A percentile compares a stretch with the other conserved stretches of the same genome.
These are phyloP conservation scores for Saccharomyces cerevisiae DNA, from an alignment of 805 yeast species.

Conservation along the genomic window DNA sequence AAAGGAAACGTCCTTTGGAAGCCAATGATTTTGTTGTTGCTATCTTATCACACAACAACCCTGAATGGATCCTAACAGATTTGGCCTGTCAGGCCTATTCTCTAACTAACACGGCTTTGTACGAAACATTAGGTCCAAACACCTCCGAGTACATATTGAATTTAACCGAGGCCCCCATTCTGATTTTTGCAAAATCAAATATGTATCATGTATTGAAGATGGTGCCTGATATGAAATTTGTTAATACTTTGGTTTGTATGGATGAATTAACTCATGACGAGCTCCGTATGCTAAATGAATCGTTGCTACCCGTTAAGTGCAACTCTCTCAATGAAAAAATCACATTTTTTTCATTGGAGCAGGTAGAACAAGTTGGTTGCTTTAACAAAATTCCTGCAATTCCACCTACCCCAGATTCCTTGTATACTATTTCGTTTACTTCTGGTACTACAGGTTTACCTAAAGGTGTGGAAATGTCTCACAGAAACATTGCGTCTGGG, in stretches of 20 bases:
- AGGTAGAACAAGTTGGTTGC: slow-evolving; percentile 35
- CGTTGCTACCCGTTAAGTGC: slow-evolving; percentile 20
- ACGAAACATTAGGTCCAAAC: slow-evolving; percentile 50
- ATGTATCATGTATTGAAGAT: slow-evolving; percentile 40
- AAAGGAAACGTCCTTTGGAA: slow-evolving; percentile 27
- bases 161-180: slow-evolving; percentile 54
- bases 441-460: slow-evolving; percentile 74
- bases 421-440: slow-evolving; percentile 61
- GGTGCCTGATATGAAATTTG: slow-evolving; percentile 32
- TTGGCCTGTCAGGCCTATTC: slow-evolving; percentile 56
- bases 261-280: slow-evolving; percentile 38
- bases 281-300: slow-evolving; percentile 25
- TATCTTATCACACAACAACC: slow-evolving; percentile 47
- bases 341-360: slow-evolving; percentile 37
- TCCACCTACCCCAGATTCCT: slow-evolving; percentile 45
- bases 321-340: slow-evolving; percentile 28
- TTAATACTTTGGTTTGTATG: slow-evolving; percentile 50
- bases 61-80: slow-evolving; percentile 66
- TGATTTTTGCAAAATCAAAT: slow-evolving; percentile 47
- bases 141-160: slow-evolving; percentile 57
- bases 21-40: slow-evolving; percentile 42
- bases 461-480: slow-evolving; percentile 58
- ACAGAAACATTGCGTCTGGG: slow-evolving; percentile 42
- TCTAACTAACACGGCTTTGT: slow-evolving; percentile 45
- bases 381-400: slow-evolving; percentile 35